phyloP scores from a whole-genome alignment of 805 yeast genomes.

The Metahyphopichia silvanorum region DNA sequence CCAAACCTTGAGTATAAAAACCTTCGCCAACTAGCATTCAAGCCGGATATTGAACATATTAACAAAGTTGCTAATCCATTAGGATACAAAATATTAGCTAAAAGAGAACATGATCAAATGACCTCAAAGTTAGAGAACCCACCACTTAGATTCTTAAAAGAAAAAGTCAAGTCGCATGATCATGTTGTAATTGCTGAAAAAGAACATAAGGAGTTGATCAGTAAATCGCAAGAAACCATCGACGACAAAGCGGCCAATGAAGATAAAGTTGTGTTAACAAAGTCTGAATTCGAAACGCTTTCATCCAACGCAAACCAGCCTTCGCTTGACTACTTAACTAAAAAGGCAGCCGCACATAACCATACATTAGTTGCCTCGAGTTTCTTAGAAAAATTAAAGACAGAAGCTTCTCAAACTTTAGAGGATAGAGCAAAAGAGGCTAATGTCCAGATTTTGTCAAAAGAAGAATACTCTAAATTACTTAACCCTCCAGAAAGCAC shows the following conservation, averaged over 20 bases:
- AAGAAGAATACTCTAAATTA: slow-evolving; percentile 5
- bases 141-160: slow-evolving; percentile 6
- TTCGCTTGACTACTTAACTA: slow-evolving; percentile 9
- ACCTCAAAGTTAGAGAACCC: slow-evolving; percentile 8
- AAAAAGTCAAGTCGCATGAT: slow-evolving; percentile 4
- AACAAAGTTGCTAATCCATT: slow-evolving; percentile 4
- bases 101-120: slow-evolving; percentile 4
- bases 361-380: slow-evolving; percentile 1
- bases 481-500: no score
- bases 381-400: slow-evolving; percentile 7
- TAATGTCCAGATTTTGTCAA: slow-evolving; percentile 3
- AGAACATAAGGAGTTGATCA: slow-evolving; percentile 4
- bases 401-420: slow-evolving; percentile 7
- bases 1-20: slow-evolving; percentile 14
- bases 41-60: slow-evolving; percentile 8
- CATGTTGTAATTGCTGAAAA: slow-evolving; percentile 5
- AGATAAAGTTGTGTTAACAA: slow-evolving; percentile 7
- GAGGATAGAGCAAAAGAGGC: slow-evolving; percentile 7
- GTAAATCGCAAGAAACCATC: slow-evolving; percentile 5
- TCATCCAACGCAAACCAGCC: slow-evolving; percentile 2
- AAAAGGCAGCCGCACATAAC: slow-evolving; percentile 8
- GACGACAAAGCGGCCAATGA: slow-evolving; percentile 8
- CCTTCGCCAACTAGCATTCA: slow-evolving; percentile 6
- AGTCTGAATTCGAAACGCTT: slow-evolving; percentile 11
- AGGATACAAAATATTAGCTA: slow-evolving; percentile 7